Base-by-base conservation (phyloP, 2,329 filamentous ascomycete genomes). In the Mariannaea elegans region DNA sequence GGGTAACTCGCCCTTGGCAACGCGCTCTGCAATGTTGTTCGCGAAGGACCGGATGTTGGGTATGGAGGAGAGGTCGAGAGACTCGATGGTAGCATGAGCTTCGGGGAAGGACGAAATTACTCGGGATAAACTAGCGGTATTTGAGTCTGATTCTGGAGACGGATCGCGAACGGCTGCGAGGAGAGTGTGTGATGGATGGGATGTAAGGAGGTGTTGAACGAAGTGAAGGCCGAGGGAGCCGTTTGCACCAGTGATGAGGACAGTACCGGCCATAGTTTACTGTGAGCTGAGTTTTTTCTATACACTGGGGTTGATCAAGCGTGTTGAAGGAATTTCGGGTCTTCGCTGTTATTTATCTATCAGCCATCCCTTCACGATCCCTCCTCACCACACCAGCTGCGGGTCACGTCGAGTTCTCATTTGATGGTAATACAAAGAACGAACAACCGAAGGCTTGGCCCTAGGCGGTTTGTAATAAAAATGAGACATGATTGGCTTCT, bases 241-340 rank as follows among this genome's bases (percentile, higher is more conserved):
- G 54, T 79, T 79, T 18, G 75, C 76, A 0, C 73, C 75, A 0
- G 76, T 78, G 32, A 78, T 59, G 21, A 78, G 62, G 27, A 79
- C 67, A 0, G 75, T 76, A 41, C 73, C 74, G 3, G 63, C 18
- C 74, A 76, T 76, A 3, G 8, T n/a, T n/a, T n/a, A n/a, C n/a
- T n/a, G n/a, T n/a, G n/a, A n/a, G n/a, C n/a, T n/a, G n/a, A n/a
- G n/a, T n/a, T n/a, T n/a, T n/a, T n/a, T n/a, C n/a, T n/a, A n/a
- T n/a, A n/a, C n/a, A n/a, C n/a, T n/a, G n/a, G n/a, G n/a, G n/a
- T n/a, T n/a, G n/a, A n/a, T n/a, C n/a, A n/a, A n/a, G n/a, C n/a
- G n/a, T n/a, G n/a, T n/a, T n/a, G n/a, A n/a, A n/a, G n/a, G n/a
- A n/a, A n/a, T n/a, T n/a, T n/a, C n/a, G n/a, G n/a, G n/a, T n/a